Conservation (phyloP, 257 asterid genomes). For the Primulina eburnea region DNA sequence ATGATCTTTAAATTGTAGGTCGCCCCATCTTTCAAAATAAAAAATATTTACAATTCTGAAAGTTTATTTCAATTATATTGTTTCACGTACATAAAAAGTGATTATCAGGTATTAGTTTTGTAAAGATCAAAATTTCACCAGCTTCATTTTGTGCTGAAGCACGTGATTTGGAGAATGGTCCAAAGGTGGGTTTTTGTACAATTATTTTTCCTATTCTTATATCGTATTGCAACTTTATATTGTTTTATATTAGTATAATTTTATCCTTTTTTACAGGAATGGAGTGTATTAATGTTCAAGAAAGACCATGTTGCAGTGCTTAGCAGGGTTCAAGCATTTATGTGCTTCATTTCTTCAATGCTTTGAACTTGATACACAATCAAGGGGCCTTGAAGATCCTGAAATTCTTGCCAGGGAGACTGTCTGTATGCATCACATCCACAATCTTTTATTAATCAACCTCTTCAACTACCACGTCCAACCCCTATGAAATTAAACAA, state of each 20-base stretch:
- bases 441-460: not conserved
- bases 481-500: slow-evolving; percentile 6
- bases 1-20: slow-evolving; percentile 13
- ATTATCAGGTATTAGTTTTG: slow-evolving; percentile 20
- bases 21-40: not conserved
- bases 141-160: slow-evolving; percentile 24
- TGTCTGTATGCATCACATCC: slow-evolving; percentile 69
- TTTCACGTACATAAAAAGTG: slow-evolving; percentile 21
- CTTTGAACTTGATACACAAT: slow-evolving; percentile 83
- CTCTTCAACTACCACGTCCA: not conserved
- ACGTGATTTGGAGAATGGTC: slow-evolving; percentile 67
- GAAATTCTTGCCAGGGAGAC: slow-evolving; percentile 96
- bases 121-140: slow-evolving; percentile 12
- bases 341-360: slow-evolving; percentile 85
- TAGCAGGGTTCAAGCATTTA: slow-evolving; percentile 86
- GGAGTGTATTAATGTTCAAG: slow-evolving; percentile 68
- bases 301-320: slow-evolving; percentile 85
- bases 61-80: slow-evolving; percentile 9
- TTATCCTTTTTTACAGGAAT: slow-evolving; percentile 49
- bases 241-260: slow-evolving; percentile 6
- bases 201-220: not conserved
- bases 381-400: slow-evolving; percentile 91
- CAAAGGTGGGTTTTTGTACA: slow-evolving; percentile 44
- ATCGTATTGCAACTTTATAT: not conserved
- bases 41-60: slow-evolving; percentile 14